Percentiles rank a stretch among this genome's conserved stretches.
Evolutionary conservation across 805 yeast genomes (phyloP).

Genomic region (Candida succiphila): DNA sequence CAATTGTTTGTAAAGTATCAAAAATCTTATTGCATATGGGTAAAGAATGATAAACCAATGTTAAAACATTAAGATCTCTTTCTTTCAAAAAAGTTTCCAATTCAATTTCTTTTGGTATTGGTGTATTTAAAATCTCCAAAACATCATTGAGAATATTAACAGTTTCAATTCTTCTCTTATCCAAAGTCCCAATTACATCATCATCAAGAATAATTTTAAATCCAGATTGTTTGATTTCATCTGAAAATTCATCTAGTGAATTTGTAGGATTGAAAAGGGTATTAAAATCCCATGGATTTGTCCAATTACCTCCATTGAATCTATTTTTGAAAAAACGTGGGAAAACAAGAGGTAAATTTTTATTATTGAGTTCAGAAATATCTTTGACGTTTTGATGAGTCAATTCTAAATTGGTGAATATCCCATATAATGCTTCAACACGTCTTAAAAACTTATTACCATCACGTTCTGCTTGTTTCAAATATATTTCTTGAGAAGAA

Average conservation of each 20-base stretch:
- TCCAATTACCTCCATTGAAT: constrained; percentile 75
- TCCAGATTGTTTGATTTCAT: constrained; percentile 6
- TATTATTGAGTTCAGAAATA: no score
- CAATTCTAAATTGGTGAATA: constrained; percentile 9
- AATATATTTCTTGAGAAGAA: constrained; percentile 3
- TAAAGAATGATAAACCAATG: constrained; percentile 43
- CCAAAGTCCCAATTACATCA: constrained; percentile 31
- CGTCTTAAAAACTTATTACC: constrained; percentile 12
- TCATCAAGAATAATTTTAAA: constrained; percentile 39
- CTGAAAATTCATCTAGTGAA: constrained; percentile 7
- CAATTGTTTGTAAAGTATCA: constrained; percentile 50
- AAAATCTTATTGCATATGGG: constrained; percentile 38
- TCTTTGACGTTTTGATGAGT: constrained; percentile 4
- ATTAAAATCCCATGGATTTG: constrained; percentile 43
- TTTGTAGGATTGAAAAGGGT: constrained; percentile 34
- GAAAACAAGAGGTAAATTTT: constrained; percentile 48
- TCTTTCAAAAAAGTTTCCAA: constrained; percentile 18
- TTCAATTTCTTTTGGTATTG: constrained; percentile 17
- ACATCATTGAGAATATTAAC: constrained; percentile 30
- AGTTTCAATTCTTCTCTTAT: constrained; percentile 27
- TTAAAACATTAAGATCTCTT: constrained; percentile 43
- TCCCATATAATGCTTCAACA: constrained; percentile 7
- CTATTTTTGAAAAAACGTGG: constrained; percentile 60
- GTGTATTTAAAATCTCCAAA: constrained; percentile 29
- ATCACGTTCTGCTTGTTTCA: constrained; percentile 14